A percentile compares a stretch with the other conserved stretches of the same genome.
These are phyloP conservation scores for Chaetomidium leptoderma DNA, from an alignment of 495 filamentous ascomycete species.

Conservation along the genomic window DNA sequence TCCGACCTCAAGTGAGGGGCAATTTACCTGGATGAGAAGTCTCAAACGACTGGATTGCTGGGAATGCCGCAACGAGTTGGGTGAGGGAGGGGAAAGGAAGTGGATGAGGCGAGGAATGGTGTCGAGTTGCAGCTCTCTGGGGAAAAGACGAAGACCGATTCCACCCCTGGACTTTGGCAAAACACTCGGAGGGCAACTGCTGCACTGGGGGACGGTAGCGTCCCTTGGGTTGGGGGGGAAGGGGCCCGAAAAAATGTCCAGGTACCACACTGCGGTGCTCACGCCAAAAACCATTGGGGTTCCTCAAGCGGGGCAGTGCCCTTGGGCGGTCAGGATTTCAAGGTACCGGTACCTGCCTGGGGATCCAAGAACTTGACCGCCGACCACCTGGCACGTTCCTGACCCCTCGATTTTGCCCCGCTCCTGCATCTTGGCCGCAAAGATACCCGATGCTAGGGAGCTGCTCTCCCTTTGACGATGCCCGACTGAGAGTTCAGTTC, in stretches of 20 bases:
- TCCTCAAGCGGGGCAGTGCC: slow-evolving; percentile 27
- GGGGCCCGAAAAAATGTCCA: slow-evolving; percentile 24
- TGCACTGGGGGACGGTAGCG: slow-evolving; percentile 11
- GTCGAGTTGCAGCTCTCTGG: slow-evolving; percentile 16
- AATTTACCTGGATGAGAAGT: slow-evolving; percentile 17
- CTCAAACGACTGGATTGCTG: slow-evolving; percentile 5
- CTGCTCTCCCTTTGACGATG: neutral
- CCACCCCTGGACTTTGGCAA: slow-evolving; percentile 10
- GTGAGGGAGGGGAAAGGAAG: neutral
- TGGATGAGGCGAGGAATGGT: slow-evolving; percentile 15
- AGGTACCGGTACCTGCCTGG: slow-evolving; percentile 33
- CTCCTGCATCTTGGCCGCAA: slow-evolving; percentile 13
- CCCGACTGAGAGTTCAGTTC: neutral
- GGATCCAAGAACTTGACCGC: neutral
- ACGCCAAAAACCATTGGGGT: slow-evolving; percentile 34
- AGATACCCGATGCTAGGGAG: slow-evolving; percentile 3
- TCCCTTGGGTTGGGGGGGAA: slow-evolving; percentile 20
- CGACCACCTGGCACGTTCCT: slow-evolving; percentile 3
- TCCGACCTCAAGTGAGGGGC: slow-evolving; percentile 23
- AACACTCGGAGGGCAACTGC: slow-evolving; percentile 15
- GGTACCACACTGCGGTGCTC: slow-evolving; percentile 22
- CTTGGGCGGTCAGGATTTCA: slow-evolving; percentile 27
- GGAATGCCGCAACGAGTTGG: neutral
- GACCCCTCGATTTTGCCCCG: slow-evolving; percentile 9
- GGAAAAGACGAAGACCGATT: slow-evolving; percentile 15